A percentile compares a stretch with the other conserved stretches of the same genome.
These are phyloP conservation scores for Mollisia scopiformis DNA, from an alignment of 2,329 filamentous ascomycete species.

Conservation along the genomic window DNA sequence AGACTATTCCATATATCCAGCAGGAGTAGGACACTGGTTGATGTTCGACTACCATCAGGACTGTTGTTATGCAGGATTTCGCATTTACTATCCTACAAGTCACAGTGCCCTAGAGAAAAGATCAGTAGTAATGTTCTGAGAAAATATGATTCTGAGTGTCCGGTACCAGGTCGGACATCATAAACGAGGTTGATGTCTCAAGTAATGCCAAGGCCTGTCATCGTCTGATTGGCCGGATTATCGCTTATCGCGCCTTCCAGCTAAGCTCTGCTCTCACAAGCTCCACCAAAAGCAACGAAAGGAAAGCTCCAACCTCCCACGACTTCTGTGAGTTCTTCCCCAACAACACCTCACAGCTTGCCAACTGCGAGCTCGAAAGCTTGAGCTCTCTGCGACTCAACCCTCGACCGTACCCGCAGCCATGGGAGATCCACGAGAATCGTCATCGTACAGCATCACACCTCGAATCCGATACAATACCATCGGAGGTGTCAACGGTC, in stretches of 20 bases:
- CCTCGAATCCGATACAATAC: constrained; percentile 94
- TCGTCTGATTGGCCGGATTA: not conserved
- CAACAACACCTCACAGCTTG: constrained; percentile 10
- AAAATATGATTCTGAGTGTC: no score
- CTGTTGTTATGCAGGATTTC: no score
- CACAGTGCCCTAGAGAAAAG: no score
- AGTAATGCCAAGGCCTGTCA: not conserved
- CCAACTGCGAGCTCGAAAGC: constrained; percentile 14
- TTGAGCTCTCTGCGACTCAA: constrained; percentile 7
- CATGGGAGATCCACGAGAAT: constrained; percentile 41
- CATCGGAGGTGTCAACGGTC: constrained; percentile 95
- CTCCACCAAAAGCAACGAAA: constrained; percentile 22
- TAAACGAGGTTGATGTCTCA: not conserved
- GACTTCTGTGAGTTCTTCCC: constrained; percentile 3
- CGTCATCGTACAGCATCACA: constrained; percentile 51
- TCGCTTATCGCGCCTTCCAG: constrained; percentile 20
- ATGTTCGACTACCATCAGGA: no score
- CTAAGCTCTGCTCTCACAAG: constrained; percentile 16
- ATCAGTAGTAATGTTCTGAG: no score
- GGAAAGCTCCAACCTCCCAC: constrained; percentile 21
- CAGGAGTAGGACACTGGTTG: no score
- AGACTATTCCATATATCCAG: no score
- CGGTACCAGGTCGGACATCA: not conserved
- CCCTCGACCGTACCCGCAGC: constrained; percentile 17
- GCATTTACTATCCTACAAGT: no score